Evolutionary conservation across 2,329 filamentous ascomycete species (phyloP).

Genomic region (Trichoderma brevicompactum): DNA sequence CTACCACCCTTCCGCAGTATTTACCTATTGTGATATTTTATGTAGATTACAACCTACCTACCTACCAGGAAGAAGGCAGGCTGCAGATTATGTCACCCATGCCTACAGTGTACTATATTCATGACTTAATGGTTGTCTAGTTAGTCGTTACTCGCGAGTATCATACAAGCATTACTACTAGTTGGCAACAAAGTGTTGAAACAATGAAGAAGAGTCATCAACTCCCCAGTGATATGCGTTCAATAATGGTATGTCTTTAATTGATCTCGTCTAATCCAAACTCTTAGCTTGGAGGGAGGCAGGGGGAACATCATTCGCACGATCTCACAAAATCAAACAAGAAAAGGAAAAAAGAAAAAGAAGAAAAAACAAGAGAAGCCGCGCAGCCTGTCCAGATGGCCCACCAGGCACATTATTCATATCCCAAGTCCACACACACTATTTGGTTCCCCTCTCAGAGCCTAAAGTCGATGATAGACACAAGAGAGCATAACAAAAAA

Average conservation of each 20-base stretch:
- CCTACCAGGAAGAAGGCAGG: no score
- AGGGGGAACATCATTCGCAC: neutral
- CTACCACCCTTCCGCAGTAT: no score
- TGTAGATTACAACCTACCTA: no score
- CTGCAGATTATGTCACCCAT: no score
- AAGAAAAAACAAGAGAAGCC: neutral
- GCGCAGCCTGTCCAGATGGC: neutral
- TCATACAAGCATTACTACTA: neutral
- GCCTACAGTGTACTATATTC: no score
- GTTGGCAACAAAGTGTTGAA: neutral
- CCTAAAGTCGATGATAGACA: neutral
- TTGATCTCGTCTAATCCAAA: neutral
- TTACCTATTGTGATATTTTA: no score
- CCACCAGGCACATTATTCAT: conserved; percentile 17
- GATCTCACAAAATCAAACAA: neutral
- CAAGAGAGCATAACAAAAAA: neutral
- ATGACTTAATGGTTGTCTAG: no score
- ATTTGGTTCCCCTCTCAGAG: neutral
- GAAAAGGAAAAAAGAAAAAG: neutral
- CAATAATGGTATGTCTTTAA: neutral
- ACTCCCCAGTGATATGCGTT: no score
- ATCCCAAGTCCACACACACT: conserved; percentile 1
- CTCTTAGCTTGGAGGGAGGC: neutral
- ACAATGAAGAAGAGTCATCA: no score
- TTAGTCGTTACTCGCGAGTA: no score